These are phyloP conservation scores for Diplotaxis tenuifolia DNA, from an alignment of 345 rosid species.

Conservation along the genomic window DNA sequence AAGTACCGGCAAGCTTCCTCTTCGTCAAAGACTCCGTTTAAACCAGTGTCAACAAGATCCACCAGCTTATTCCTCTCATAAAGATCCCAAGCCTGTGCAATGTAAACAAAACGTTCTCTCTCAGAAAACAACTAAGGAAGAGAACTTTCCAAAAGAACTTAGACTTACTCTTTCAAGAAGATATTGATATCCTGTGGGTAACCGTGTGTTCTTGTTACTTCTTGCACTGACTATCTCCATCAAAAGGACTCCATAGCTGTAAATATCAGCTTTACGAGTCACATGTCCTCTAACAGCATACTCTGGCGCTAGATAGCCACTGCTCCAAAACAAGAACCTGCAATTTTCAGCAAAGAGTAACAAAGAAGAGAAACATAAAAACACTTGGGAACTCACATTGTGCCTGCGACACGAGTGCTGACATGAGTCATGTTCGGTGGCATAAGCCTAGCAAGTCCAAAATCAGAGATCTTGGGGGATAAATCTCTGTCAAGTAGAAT, in stretches of 20 bases:
- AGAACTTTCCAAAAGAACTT: too few species aligned
- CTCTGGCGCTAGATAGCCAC: slow-evolving; percentile 98
- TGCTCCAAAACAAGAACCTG: slow-evolving; percentile 32
- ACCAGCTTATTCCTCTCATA: slow-evolving; percentile 70
- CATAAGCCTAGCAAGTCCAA: slow-evolving; percentile 92
- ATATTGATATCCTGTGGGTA: slow-evolving; percentile 75
- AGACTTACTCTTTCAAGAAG: slow-evolving; percentile 78
- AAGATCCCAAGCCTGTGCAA: slow-evolving; percentile 79
- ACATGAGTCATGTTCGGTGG: slow-evolving; percentile 84
- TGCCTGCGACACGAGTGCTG: slow-evolving; percentile 98
- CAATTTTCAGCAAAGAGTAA: background rate
- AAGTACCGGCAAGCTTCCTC: slow-evolving; percentile 71
- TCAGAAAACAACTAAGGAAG: background rate
- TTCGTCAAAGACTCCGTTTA: slow-evolving; percentile 61
- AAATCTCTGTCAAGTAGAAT: slow-evolving; percentile 79
- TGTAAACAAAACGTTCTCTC: background rate
- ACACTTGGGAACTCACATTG: slow-evolving; percentile 60
- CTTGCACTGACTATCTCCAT: slow-evolving; percentile 89
- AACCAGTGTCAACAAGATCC: slow-evolving; percentile 50
- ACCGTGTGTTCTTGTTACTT: slow-evolving; percentile 69
- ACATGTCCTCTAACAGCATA: slow-evolving; percentile 90
- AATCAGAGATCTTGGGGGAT: slow-evolving; percentile 86
- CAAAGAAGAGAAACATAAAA: too few species aligned
- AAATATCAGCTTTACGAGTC: slow-evolving; percentile 90
- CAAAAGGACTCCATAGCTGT: slow-evolving; percentile 88